phyloP scores from a whole-genome alignment of 768 basidiomycete species.

The Russula earlei region DNA sequence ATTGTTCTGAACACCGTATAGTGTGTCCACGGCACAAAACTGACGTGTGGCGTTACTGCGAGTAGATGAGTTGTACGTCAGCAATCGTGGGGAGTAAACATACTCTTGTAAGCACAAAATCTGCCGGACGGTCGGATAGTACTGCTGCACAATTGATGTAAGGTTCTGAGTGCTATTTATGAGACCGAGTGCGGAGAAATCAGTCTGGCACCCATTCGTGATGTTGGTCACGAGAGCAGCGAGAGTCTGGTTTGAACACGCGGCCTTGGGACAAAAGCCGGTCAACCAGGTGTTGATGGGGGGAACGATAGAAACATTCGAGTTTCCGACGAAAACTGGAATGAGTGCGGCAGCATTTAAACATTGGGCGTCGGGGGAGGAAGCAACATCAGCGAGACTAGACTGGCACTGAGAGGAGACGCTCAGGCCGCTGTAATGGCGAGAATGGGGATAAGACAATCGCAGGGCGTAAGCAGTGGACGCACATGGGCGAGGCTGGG shows the following conservation, averaged over 20 bases:
- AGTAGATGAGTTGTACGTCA: slow-evolving; percentile 1
- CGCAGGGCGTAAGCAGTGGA: not conserved
- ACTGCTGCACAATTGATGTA: slow-evolving; percentile 36
- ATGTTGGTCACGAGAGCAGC: slow-evolving; percentile 44
- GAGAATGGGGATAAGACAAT: not conserved
- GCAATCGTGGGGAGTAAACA: slow-evolving; percentile 22
- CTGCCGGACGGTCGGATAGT: slow-evolving; percentile 49
- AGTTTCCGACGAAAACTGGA: slow-evolving; percentile 28
- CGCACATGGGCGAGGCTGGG: slow-evolving; percentile 15
- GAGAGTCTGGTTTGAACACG: slow-evolving; percentile 55
- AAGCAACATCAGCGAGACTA: slow-evolving; percentile 37
- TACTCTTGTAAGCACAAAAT: slow-evolving; percentile 59
- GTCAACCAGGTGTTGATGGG: slow-evolving; percentile 53
- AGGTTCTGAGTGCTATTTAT: slow-evolving; percentile 16
- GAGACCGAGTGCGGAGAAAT: slow-evolving; percentile 27
- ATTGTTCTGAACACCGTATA: slow-evolving; percentile 41
- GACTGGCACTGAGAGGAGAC: slow-evolving; percentile 42
- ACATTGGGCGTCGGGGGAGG: slow-evolving; percentile 38
- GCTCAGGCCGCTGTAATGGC: slow-evolving; percentile 17
- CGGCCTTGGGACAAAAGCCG: slow-evolving; percentile 40
- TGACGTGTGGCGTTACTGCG: slow-evolving; percentile 30
- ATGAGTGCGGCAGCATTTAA: slow-evolving; percentile 40
- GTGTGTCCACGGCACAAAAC: slow-evolving; percentile 50
- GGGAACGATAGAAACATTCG: slow-evolving; percentile 34
- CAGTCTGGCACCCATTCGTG: slow-evolving; percentile 40